These are phyloP conservation scores for Nepenthes gracilis DNA, from an alignment of 148 eudicot species.

Conservation along the genomic window DNA sequence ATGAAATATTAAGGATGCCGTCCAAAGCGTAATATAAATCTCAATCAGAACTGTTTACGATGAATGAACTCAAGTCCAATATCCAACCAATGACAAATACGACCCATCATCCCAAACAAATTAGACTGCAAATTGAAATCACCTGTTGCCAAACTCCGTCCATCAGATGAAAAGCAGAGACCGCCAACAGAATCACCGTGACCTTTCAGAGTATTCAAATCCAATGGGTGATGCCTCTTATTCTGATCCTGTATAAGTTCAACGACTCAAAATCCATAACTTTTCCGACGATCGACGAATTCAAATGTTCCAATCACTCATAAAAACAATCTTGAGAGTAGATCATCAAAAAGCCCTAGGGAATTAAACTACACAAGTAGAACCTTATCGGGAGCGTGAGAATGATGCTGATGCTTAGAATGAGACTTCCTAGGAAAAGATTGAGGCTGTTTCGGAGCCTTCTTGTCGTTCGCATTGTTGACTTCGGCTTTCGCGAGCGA, in stretches of 20 bases:
- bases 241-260: conserved; percentile 48
- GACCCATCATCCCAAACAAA: no score
- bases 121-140: neutral
- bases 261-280: neutral
- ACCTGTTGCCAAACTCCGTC: conserved; percentile 85
- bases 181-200: conserved; percentile 81
- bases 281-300: no score
- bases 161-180: conserved; percentile 66
- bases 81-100: no score
- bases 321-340: neutral
- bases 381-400: conserved; percentile 66
- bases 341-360: conserved; percentile 1
- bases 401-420: conserved; percentile 51
- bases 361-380: neutral
- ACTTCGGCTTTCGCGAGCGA: conserved; percentile 49
- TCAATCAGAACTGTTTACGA: no score
- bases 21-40: no score
- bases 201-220: conserved; percentile 94
- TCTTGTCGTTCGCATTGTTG: conserved; percentile 19
- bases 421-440: conserved; percentile 44
- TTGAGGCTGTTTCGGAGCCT: conserved; percentile 21
- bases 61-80: no score
- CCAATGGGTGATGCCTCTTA: conserved; percentile 90
- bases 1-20: no score
- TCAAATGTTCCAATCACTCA: neutral